Conservation (phyloP, 2,329 filamentous ascomycete genomes). For the Colletotrichum falcatum region DNA sequence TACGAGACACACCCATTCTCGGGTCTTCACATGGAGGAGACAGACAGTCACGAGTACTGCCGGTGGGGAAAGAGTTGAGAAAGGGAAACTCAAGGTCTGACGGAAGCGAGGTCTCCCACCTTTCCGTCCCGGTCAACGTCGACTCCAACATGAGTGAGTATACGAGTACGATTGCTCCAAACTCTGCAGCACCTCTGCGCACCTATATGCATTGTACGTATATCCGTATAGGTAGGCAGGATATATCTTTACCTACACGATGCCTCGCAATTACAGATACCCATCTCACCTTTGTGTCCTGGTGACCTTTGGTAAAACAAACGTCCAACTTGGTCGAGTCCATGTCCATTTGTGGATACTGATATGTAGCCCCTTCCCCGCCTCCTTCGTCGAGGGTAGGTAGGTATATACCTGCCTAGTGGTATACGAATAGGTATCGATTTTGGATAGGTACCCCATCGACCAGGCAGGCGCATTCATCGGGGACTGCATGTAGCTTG, state of each 20-base stretch:
- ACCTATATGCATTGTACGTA: no score
- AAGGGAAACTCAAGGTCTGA: not conserved
- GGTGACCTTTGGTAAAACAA: not conserved
- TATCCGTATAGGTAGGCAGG: no score
- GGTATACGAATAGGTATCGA: not conserved
- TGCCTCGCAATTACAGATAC: not conserved
- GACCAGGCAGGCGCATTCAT: no score
- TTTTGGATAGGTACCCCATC: not conserved
- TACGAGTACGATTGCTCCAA: not conserved
- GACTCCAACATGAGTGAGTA: no score
- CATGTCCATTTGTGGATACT: not conserved
- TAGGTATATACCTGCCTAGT: no score
- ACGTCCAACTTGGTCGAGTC: not conserved
- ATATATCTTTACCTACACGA: not conserved
- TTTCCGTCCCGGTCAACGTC: no score
- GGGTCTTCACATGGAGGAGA: slow-evolving; percentile 5
- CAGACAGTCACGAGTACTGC: no score
- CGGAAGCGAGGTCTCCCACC: not conserved
- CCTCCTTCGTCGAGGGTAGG: no score
- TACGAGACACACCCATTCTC: not conserved
- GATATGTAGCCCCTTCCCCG: no score
- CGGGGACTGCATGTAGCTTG: no score
- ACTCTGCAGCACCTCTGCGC: no score
- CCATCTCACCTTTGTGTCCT: not conserved
- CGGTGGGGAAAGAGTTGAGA: not conserved